These are phyloP conservation scores for Tolypocladium cylindrosporum DNA, from an alignment of 2,329 filamentous ascomycete genomes.

Conservation along the genomic window DNA sequence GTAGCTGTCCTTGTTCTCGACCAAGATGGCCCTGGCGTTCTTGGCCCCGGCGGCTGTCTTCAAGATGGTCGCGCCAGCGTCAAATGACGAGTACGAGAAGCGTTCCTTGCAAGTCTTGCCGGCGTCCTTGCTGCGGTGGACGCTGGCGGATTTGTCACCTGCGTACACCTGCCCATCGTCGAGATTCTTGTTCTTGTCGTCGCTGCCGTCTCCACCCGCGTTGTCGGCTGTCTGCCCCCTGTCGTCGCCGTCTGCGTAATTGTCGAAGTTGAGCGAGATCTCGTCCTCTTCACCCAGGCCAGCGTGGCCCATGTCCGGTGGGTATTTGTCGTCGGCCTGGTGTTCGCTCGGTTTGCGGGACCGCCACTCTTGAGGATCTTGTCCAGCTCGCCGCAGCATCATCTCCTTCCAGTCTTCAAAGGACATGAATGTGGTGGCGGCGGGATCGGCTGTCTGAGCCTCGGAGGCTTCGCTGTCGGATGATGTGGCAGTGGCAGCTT, in stretches of 20 bases:
- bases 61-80: conserved; percentile 85
- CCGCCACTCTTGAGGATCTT: conserved; percentile 58
- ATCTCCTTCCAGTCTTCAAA: conserved; percentile 98
- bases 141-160: conserved; percentile 39
- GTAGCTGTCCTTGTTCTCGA: conserved; percentile 97
- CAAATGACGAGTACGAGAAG: conserved; percentile 95
- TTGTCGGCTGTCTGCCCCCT: background rate
- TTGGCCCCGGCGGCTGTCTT: conserved; percentile 84
- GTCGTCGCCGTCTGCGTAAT: conserved; percentile 13
- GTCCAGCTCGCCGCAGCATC: conserved; percentile 77
- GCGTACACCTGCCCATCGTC: conserved; percentile 35
- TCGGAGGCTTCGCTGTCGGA: conserved; percentile 1
- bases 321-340: conserved; percentile 34
- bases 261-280: conserved; percentile 52
- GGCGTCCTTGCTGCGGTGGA: conserved; percentile 75
- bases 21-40: conserved; percentile 76
- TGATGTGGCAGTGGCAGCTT: background rate
- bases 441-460: conserved; percentile 3
- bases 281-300: conserved; percentile 80
- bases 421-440: conserved; percentile 61
- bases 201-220: conserved; percentile 8
- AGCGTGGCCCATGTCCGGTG: conserved; percentile 60
- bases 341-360: conserved; percentile 46
- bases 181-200: conserved; percentile 3
- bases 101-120: conserved; percentile 96